Base-by-base conservation (phyloP, 768 basidiomycete genomes). In the Auricularia auricula-judae region DNA sequence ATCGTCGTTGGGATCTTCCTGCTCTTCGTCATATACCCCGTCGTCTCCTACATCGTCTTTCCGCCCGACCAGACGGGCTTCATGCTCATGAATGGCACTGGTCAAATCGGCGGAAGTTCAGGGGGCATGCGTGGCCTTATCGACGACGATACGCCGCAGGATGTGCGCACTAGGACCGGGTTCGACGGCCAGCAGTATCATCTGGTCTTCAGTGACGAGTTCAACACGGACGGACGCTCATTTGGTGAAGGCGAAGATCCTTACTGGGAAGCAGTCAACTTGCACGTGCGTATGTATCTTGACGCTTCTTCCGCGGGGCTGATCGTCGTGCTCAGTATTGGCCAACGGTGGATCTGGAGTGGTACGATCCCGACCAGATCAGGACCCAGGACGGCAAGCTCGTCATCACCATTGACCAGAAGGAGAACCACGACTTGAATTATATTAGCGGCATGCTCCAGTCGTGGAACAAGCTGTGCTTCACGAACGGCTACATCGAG, bases 391-490 rank as follows among this genome's bases (percentile, higher is more conserved):
- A 84, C 65, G 94, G 94, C 4, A 86, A 86, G 66, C 79, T 98
- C 12, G 86, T 89, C 8, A 86, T 98, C 66, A 92, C 91, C 11
- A 81, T 95, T 73, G 80, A 81, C 11, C 84, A 93, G 76, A 76
- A 80, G 66, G 77, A 74, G 23, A 87, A 79, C 65, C 87, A 97
- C 71, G 82, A 91, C 69, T 80, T 98, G 65, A 90, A 94, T 73
- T 98, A 90, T 73, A 76, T 85, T 74, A 89, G 87, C 64, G 93
- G 88, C 79, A 75, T 71, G 85, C 66, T 64, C 73, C 2, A 88
- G 68, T 82, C 86, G 12, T 97, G 95, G 94, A 96, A 97, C 76
- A 92, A 97, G 75, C 75, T 97, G 63, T 98, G 95, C 76, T 97
- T 94, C 76, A 95, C 86, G 16, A 93, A 92, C 0, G 93, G 92